phyloP scores from a whole-genome alignment of 1,284 basidiomycete species.

The Cutaneotrichosporon cutaneum region DNA sequence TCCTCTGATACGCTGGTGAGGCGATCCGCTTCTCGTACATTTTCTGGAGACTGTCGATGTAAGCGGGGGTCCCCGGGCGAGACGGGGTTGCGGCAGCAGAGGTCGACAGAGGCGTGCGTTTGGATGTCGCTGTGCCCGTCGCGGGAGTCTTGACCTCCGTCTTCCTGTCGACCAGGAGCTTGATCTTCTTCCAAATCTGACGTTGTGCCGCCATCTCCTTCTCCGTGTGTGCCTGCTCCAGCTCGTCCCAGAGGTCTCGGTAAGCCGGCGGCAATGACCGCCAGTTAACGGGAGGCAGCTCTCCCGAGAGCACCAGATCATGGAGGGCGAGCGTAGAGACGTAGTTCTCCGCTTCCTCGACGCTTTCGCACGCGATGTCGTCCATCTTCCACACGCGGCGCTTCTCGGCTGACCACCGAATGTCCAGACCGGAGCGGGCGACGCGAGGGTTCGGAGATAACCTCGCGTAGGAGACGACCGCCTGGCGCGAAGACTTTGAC shows the following conservation, averaged over 20 bases:
- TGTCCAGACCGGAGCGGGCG: constrained; percentile 66
- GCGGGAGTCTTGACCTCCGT: background rate
- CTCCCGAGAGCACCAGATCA: constrained; percentile 60
- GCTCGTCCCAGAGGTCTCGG: constrained; percentile 89
- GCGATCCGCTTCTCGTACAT: constrained; percentile 64
- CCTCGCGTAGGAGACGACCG: constrained; percentile 65
- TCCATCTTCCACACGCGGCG: constrained; percentile 77
- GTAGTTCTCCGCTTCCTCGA: constrained; percentile 84
- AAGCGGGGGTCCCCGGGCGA: background rate
- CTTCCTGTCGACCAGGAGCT: constrained; percentile 63
- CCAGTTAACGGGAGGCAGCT: constrained; percentile 41
- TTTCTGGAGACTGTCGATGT: constrained; percentile 56
- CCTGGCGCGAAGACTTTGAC: constrained; percentile 64
- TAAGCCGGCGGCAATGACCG: constrained; percentile 74
- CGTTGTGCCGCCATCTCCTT: constrained; percentile 68
- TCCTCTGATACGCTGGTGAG: constrained; percentile 73
- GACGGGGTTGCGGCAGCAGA: background rate
- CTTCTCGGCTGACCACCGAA: constrained; percentile 67
- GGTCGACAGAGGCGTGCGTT: background rate
- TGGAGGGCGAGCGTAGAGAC: constrained; percentile 83
- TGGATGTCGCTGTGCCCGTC: background rate
- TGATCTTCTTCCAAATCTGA: constrained; percentile 67
- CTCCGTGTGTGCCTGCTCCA: constrained; percentile 66
- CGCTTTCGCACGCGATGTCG: constrained; percentile 75
- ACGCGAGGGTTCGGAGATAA: constrained; percentile 69